phyloP scores from a whole-genome alignment of 495 filamentous ascomycete species.

The Penicillium egyptiacum region DNA sequence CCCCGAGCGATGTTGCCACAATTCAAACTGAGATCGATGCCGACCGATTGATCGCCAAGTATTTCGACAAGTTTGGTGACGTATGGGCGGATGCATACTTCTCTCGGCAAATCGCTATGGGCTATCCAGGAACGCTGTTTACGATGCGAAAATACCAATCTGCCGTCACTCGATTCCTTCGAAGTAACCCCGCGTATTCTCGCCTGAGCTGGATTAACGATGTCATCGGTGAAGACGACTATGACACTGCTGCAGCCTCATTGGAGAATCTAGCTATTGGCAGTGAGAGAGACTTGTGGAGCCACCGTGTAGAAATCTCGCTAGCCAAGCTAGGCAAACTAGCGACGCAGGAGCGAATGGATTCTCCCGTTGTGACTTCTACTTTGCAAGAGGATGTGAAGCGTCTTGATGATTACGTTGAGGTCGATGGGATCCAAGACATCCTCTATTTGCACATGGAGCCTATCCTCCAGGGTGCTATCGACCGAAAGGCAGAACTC shows the following conservation, averaged over 20 bases:
- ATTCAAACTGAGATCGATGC: slow-evolving; percentile 32
- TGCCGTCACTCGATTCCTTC: slow-evolving; percentile 73
- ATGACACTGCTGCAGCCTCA: slow-evolving; percentile 63
- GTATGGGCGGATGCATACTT: slow-evolving; percentile 80
- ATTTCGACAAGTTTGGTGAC: slow-evolving; percentile 72
- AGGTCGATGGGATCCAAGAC: slow-evolving; percentile 71
- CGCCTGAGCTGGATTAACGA: slow-evolving; percentile 96
- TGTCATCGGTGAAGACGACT: slow-evolving; percentile 69
- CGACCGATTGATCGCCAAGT: slow-evolving; percentile 52
- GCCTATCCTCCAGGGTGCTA: slow-evolving; percentile 59
- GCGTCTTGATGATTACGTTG: slow-evolving; percentile 59
- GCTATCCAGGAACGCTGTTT: slow-evolving; percentile 65
- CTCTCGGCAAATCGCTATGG: slow-evolving; percentile 65
- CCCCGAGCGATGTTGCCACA: slow-evolving; percentile 8
- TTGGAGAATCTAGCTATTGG: slow-evolving; percentile 63
- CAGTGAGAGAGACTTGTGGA: slow-evolving; percentile 77
- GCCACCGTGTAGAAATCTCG: slow-evolving; percentile 86
- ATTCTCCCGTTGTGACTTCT: slow-evolving; percentile 17
- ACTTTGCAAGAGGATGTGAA: slow-evolving; percentile 36
- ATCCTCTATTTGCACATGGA: slow-evolving; percentile 60
- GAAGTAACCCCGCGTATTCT: slow-evolving; percentile 62
- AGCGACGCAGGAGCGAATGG: slow-evolving; percentile 50
- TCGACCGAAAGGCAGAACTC: slow-evolving; percentile 75
- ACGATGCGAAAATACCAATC: slow-evolving; percentile 59
- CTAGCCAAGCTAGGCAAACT: slow-evolving; percentile 78